phyloP scores from a whole-genome alignment of 2,329 filamentous ascomycete genomes.

The Xylariaceae sp. region DNA sequence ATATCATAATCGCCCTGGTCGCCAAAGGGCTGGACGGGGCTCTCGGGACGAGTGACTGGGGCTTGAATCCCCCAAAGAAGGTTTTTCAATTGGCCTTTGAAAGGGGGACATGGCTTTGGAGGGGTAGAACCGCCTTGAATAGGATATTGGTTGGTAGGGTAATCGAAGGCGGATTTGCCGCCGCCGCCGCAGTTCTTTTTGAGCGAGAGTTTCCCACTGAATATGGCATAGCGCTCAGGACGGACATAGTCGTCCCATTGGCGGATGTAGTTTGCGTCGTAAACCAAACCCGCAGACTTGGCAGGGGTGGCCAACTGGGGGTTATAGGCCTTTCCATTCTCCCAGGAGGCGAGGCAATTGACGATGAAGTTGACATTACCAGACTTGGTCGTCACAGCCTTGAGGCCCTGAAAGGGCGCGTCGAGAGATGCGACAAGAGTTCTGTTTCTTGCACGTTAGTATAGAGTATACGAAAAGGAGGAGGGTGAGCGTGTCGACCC shows the following conservation, averaged over 20 bases:
- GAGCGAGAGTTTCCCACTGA: constrained; percentile 10
- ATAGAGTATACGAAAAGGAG: not conserved
- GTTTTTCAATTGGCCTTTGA: constrained; percentile 11
- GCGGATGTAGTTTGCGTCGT: constrained; percentile 13
- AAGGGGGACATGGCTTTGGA: not conserved
- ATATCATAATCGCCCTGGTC: constrained; percentile 12
- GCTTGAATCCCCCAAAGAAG: constrained; percentile 11
- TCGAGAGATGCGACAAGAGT: constrained; percentile 12
- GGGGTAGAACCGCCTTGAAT: not conserved
- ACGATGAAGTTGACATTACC: constrained; percentile 15
- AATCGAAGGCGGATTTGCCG: no score
- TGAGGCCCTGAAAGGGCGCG: constrained; percentile 13
- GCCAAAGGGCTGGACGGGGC: constrained; percentile 14
- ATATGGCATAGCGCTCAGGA: constrained; percentile 12
- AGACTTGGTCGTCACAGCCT: constrained; percentile 12
- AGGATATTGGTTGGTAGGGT: not conserved
- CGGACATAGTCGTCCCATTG: constrained; percentile 13
- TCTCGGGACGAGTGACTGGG: constrained; percentile 11
- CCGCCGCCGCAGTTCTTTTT: not conserved
- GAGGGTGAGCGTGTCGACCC: not conserved
- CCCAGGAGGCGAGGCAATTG: constrained; percentile 11
- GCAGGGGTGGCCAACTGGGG: constrained; percentile 5
- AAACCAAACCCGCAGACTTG: constrained; percentile 7
- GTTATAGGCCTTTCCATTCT: constrained; percentile 12
- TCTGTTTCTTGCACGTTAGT: constrained; percentile 8